These are phyloP conservation scores for Misopates orontium DNA, from an alignment of 257 asterid genomes.

Conservation along the genomic window DNA sequence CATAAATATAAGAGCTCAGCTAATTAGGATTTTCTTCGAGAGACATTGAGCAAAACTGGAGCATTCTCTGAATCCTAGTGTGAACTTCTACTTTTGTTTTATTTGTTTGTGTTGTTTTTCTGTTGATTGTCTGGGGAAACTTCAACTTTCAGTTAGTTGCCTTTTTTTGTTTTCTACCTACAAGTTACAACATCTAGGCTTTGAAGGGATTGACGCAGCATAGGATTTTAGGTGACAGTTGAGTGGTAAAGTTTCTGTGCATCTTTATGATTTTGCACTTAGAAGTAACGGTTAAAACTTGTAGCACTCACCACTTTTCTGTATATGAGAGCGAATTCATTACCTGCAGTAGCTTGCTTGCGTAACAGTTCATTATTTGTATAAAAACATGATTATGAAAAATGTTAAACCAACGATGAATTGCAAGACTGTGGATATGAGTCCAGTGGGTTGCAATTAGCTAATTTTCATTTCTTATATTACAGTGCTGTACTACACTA, in stretches of 20 bases:
- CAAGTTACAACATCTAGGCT: too few species aligned
- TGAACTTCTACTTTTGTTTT: too few species aligned
- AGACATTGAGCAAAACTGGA: too few species aligned
- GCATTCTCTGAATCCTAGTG: too few species aligned
- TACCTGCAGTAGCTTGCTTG: background rate
- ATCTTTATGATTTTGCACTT: background rate
- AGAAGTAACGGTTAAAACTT: background rate
- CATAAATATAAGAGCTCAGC: too few species aligned
- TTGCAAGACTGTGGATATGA: constrained; percentile 19
- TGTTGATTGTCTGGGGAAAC: too few species aligned
- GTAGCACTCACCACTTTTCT: background rate
- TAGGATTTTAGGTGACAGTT: too few species aligned
- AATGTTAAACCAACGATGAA: background rate
- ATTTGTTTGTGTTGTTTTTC: too few species aligned
- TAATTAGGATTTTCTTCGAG: too few species aligned
- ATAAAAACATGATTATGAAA: constrained; percentile 4
- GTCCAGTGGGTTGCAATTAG: constrained; percentile 28
- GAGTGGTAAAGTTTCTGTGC: background rate
- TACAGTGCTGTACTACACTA: constrained; percentile 92
- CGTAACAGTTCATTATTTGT: background rate
- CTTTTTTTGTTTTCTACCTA: too few species aligned
- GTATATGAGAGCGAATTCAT: background rate
- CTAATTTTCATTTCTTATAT: constrained; percentile 28
- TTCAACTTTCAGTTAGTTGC: too few species aligned
- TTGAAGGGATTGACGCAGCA: too few species aligned